phyloP scores from a whole-genome alignment of 345 rosid genomes.

The Rhodomyrtus tomentosa region DNA sequence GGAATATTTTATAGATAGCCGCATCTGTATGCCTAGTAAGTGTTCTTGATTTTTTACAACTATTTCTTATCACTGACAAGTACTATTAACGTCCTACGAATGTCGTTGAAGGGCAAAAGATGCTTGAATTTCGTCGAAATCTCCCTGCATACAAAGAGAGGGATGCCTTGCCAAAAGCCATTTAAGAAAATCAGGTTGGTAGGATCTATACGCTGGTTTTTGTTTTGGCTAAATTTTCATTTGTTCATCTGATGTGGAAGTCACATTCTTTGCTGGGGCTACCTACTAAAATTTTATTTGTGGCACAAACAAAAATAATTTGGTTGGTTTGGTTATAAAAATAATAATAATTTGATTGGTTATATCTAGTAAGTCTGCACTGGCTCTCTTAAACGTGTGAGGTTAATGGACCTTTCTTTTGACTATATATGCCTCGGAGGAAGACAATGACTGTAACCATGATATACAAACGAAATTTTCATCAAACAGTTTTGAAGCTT shows the following conservation, averaged over 20 bases:
- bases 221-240: neutral
- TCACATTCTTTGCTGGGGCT: neutral
- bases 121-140: constrained; percentile 74
- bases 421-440: neutral
- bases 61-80: constrained; percentile 2
- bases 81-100: constrained; percentile 29
- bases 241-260: neutral
- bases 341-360: too few relatives aligned
- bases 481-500: neutral
- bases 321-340: too few relatives aligned
- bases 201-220: neutral
- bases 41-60: neutral
- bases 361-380: too few relatives aligned
- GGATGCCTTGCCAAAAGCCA: constrained; percentile 53
- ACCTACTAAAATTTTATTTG: neutral
- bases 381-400: too few relatives aligned
- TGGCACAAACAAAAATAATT: neutral
- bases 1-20: neutral
- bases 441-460: neutral
- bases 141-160: constrained; percentile 85
- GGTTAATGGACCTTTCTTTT: too few relatives aligned
- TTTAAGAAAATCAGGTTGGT: constrained; percentile 81
- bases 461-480: neutral
- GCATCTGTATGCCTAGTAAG: neutral
- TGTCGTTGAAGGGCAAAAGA: constrained; percentile 84